Base-by-base conservation (phyloP, 306 rosid genomes). In the Erythrophleum fordii region DNA sequence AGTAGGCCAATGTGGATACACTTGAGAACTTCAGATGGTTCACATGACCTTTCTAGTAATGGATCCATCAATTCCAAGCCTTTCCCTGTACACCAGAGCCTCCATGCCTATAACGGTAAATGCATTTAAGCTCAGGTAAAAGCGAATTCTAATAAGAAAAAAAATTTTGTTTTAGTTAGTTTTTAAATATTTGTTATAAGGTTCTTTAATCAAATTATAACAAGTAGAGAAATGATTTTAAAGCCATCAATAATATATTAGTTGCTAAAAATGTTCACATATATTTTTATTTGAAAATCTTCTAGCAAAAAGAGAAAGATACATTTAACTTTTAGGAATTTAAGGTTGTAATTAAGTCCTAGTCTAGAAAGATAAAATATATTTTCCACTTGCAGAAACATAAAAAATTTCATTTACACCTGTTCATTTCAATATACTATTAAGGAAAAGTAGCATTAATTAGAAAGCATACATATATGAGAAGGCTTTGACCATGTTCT, bases 401-500 rank as follows among this genome's bases (percentile, higher is more conserved):
- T n/a, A n/a, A n/a, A n/a, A n/a, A n/a, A 65, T 3, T 9, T 22
- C 26, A 8, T 20, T 11, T 3, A 5, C 18, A 37, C n/a, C 18
- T 31, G 25, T 8, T 34, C 25, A 11, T n/a, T 35, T 35, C 22
- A 11, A 45, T 67, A 11, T n/a, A 67, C 0, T n/a, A 2, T 56
- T 25, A 18, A 26, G 28, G 37, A 67, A 48, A n/a, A 23, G 2
- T 26, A 20, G 46, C 1, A 34, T 64, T 7, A 16, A 5, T 16
- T n/a, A 42, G 28, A 49, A 64, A 84, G 64, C 88, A 0, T 82
- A 84, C 87, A 84, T 82, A 86, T 45, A 78, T 37, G n/a, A 83
- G 73, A 61, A 89, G 88, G 72, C 84, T 79, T 17, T 49, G 77
- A 11, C 85, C 92, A 26, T 51, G 25, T 4, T 82, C 72, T 10